Evolutionary conservation across 305 asterid genomes (phyloP), one percentile per base, ranked within the genome.

Genomic region (Fraxinus platypoda): DNA sequence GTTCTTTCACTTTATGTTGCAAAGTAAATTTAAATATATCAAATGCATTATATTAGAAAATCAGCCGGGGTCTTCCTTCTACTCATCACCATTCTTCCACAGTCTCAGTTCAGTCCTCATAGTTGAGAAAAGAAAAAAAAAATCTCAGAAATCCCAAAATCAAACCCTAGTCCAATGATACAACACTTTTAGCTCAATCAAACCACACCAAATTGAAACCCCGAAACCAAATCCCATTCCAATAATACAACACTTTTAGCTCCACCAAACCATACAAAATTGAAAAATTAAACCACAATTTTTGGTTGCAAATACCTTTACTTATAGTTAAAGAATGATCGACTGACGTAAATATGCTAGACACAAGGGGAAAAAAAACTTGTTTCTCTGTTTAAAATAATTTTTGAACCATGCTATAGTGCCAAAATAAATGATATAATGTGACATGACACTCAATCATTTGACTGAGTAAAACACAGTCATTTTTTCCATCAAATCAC

Each of bases 1-100:
- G 21, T 49, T 49, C 59, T 49, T 15, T 4, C 21, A 74, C 19
- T 78, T 49, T 30, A 38, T 54, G 66, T 54, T 71, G 81, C 25
- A 78, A 52, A 34, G 30, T 41, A 26, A 31, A 23, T 59, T 75
- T 66, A 8, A 41, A 85, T 31, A 72, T 33, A 78, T 28, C 74
- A 33, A 79, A 12, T 35, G 35, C 19, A 21, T 6, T 57, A 57
- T 19, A 19, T 21, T n/a, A 19, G 70, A 6, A 57, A 19, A 57
- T 57, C 70, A 46, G 33, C n/a, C 3, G 11, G 66, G 19, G n/a
- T 28, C 49, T 64, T 41, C 17, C 81, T n/a, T 46, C 74, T 30
- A 26, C 15, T n/a, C 12, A 64, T 19, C 83, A 80, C 49, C 6
- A 62, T 64, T 30, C 21, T 74, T 38, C 64, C 41, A 78, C 28